Percentiles rank a stretch among this genome's conserved stretches.
These are phyloP conservation scores for Pyrrhoderma noxium DNA, from an alignment of 1,284 basidiomycete species.

Conservation along the genomic window DNA sequence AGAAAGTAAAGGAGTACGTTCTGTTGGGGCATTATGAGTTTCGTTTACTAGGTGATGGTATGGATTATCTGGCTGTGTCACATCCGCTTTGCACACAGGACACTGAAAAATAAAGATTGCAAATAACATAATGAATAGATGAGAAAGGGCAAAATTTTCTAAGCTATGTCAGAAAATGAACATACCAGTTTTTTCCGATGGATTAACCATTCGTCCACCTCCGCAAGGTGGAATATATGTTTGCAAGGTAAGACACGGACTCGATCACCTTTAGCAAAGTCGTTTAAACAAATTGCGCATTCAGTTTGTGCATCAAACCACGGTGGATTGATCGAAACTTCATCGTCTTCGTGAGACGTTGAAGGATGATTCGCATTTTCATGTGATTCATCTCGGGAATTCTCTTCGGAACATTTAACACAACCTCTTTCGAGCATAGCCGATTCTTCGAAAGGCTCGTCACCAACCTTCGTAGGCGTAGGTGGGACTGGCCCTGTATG, in stretches of 20 bases:
- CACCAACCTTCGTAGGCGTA: conserved; percentile 24
- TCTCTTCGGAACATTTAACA: not conserved
- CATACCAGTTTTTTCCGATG: conserved; percentile 82
- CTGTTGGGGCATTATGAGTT: conserved; percentile 22
- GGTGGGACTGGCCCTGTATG: conserved; percentile 40
- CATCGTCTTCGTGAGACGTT: conserved; percentile 31
- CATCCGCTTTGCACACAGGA: conserved; percentile 83
- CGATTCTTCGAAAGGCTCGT: conserved; percentile 18
- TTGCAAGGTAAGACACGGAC: conserved; percentile 87
- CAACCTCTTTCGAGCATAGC: not conserved
- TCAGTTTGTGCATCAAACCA: conserved; percentile 74
- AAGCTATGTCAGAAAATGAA: too few species aligned
- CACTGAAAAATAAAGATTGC: conserved; percentile 43
- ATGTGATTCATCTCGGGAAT: not conserved
- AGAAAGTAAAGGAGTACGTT: conserved; percentile 32
- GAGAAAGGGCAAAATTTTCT: too few species aligned
- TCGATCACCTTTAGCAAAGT: conserved; percentile 77
- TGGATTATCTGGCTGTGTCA: conserved; percentile 51
- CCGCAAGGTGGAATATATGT: conserved; percentile 81
- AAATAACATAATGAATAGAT: not conserved
- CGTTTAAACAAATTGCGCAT: conserved; percentile 85
- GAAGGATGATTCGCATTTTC: conserved; percentile 29
- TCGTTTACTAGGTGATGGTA: conserved; percentile 10
- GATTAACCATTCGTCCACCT: conserved; percentile 86
- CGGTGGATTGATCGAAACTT: conserved; percentile 36